Evolutionary conservation across 1,139 yeast species (phyloP).

Genomic region (Diutina pseudorugosa): DNA sequence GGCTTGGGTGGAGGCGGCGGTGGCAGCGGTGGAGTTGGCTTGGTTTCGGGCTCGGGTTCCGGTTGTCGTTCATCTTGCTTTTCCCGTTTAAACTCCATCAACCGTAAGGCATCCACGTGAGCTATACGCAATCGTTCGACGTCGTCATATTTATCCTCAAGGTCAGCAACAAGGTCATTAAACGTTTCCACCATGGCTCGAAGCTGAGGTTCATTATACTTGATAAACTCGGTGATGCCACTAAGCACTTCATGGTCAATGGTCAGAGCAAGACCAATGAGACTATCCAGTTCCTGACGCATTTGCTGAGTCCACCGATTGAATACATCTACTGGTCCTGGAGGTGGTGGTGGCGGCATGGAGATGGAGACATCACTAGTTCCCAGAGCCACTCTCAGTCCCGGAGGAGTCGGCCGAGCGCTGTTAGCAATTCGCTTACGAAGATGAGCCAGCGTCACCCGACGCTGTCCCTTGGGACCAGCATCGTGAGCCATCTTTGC

Average conservation of each 20-base stretch:
- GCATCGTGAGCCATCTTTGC: slow-evolving; percentile 8
- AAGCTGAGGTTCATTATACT: slow-evolving; percentile 25
- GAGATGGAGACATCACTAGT: neutral
- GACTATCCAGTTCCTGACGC: slow-evolving; percentile 7
- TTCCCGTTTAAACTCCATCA: slow-evolving; percentile 16
- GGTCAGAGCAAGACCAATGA: slow-evolving; percentile 18
- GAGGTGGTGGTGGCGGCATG: neutral
- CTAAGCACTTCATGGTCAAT: slow-evolving; percentile 28
- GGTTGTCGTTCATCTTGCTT: slow-evolving; percentile 8
- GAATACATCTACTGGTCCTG: neutral
- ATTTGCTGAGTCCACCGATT: slow-evolving; percentile 7
- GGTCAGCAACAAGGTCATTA: slow-evolving; percentile 16
- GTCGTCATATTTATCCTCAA: slow-evolving; percentile 14
- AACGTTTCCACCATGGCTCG: slow-evolving; percentile 16
- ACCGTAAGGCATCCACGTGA: slow-evolving; percentile 20
- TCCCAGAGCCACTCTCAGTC: neutral
- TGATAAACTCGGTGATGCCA: slow-evolving; percentile 23
- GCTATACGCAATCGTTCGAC: slow-evolving; percentile 20
- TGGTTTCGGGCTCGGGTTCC: neutral
- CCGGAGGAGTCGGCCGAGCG: neutral
- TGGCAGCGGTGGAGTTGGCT: neutral
- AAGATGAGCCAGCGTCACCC: slow-evolving; percentile 1
- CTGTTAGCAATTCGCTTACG: neutral
- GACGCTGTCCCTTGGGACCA: neutral
- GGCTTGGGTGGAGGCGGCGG: neutral